Conservation (phyloP, 2,329 filamentous ascomycete species). For the Botryotinia calthae region DNA sequence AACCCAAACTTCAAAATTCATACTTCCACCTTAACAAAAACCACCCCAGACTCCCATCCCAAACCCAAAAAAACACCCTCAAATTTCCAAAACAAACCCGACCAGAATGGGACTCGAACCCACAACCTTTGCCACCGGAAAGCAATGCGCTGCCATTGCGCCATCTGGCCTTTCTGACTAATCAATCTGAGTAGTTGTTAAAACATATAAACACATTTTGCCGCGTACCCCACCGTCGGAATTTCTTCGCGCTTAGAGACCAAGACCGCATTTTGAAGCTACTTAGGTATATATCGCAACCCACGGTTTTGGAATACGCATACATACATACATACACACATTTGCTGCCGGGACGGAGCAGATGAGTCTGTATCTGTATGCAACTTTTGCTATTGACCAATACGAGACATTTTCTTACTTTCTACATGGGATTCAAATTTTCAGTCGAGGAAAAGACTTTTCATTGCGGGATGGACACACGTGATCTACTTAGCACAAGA, state of each 20-base stretch:
- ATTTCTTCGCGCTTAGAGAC: background rate
- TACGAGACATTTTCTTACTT: background rate
- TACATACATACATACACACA: no score
- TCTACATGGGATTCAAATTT: background rate
- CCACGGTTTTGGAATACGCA: background rate
- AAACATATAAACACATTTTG: background rate
- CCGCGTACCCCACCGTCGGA: background rate
- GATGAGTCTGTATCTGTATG: background rate
- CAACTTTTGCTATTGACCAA: background rate
- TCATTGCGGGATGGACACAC: background rate
- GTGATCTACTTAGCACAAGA: background rate
- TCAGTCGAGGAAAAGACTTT: background rate
- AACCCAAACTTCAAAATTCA: background rate
- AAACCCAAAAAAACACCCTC: background rate
- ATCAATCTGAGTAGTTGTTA: rapidly evolving
- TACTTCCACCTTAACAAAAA: background rate
- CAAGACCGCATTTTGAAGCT: no score
- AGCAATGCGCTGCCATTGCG: conserved; percentile 35
- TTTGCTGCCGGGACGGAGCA: background rate
- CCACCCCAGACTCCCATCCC: background rate
- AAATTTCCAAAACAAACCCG: conserved; percentile 7
- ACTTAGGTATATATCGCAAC: no score
- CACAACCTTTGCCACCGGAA: conserved; percentile 36
- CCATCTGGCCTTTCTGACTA: conserved; percentile 23
- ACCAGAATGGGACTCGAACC: conserved; percentile 33